Evolutionary conservation across 768 basidiomycete genomes (phyloP).

Genomic region (Cytidiella melzeri): DNA sequence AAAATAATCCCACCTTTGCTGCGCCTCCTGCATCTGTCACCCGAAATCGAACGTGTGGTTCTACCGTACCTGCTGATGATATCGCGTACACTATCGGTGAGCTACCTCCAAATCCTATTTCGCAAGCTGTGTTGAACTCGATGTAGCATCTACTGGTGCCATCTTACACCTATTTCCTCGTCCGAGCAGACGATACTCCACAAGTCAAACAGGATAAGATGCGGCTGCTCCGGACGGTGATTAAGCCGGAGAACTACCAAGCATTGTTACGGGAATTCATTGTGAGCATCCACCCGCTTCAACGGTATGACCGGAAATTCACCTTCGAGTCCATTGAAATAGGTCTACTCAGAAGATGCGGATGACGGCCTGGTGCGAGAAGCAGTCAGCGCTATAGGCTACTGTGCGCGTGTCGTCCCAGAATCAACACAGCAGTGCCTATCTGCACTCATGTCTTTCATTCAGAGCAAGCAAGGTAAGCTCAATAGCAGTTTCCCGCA

Average conservation of each 20-base stretch:
- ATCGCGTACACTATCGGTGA: slow-evolving; percentile 59
- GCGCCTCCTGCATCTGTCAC: slow-evolving; percentile 58
- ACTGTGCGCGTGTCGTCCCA: slow-evolving; percentile 62
- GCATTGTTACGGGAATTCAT: slow-evolving; percentile 78
- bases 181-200: slow-evolving; percentile 60
- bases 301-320: no score
- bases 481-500: no score
- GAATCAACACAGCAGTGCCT: slow-evolving; percentile 69
- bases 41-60: slow-evolving; percentile 71
- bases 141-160: slow-evolving; percentile 56
- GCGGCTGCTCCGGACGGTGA: slow-evolving; percentile 58
- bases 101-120: slow-evolving; percentile 20
- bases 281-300: no score
- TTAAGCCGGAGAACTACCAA: slow-evolving; percentile 61
- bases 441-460: slow-evolving; percentile 68
- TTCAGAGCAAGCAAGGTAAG: slow-evolving; percentile 65
- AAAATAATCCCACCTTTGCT: slow-evolving; percentile 70
- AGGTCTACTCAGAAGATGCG: slow-evolving; percentile 81
- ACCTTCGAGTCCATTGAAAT: background rate
- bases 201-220: slow-evolving; percentile 75
- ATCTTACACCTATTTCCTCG: slow-evolving; percentile 60
- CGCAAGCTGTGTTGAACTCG: background rate
- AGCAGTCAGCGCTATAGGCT: slow-evolving; percentile 75
- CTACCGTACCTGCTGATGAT: slow-evolving; percentile 66
- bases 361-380: slow-evolving; percentile 67